These are phyloP conservation scores for Torrubiella hemipterigena DNA, from an alignment of 2,329 filamentous ascomycete species.

Conservation along the genomic window DNA sequence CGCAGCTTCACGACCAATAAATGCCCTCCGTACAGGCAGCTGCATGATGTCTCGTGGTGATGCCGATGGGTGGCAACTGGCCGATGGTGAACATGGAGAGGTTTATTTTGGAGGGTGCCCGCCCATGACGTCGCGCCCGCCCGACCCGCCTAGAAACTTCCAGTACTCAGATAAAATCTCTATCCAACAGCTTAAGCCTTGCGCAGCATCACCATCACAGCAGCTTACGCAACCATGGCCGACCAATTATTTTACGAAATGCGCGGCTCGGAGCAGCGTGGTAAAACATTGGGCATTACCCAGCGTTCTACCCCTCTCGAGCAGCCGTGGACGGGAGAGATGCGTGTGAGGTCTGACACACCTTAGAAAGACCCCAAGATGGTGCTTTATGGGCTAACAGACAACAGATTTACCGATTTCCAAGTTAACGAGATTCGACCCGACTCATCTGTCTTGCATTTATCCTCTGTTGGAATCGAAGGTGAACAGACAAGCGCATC, in stretches of 20 bases:
- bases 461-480: conserved; percentile 38
- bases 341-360: conserved; percentile 22
- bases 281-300: conserved; percentile 25
- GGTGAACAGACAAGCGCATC: conserved; percentile 8
- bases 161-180: too few relatives aligned
- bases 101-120: too few relatives aligned
- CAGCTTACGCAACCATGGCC: too few relatives aligned
- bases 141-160: too few relatives aligned
- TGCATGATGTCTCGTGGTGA: too few relatives aligned
- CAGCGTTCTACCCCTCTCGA: conserved; percentile 24
- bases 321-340: conserved; percentile 25
- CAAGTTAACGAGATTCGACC: conserved; percentile 79
- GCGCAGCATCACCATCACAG: too few relatives aligned
- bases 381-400: conserved; percentile 7
- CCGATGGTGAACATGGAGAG: too few relatives aligned
- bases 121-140: too few relatives aligned
- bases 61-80: too few relatives aligned
- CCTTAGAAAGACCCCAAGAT: not conserved
- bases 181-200: too few relatives aligned
- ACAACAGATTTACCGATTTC: conserved; percentile 70
- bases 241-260: conserved; percentile 17
- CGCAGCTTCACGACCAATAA: too few relatives aligned
- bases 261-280: conserved; percentile 19
- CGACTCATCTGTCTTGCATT: conserved; percentile 63
- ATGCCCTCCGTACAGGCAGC: too few relatives aligned